Evolutionary conservation across 2,329 filamentous ascomycete species (phyloP).

Genomic region (Arthrinium phaeospermum): DNA sequence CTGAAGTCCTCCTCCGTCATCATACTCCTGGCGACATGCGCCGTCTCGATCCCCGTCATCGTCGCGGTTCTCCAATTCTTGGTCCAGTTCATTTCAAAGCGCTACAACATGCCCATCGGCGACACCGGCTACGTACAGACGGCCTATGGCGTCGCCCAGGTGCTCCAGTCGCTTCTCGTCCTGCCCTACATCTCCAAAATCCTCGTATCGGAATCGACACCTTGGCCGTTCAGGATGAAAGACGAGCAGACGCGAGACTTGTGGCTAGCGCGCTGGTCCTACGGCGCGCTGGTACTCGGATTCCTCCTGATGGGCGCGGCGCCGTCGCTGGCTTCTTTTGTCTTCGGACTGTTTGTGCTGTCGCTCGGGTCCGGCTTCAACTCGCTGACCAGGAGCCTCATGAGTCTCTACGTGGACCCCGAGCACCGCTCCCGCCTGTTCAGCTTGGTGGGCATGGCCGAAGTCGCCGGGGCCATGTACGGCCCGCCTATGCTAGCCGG

Average conservation of each 20-base stretch:
- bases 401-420: slow-evolving; percentile 38
- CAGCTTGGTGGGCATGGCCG: slow-evolving; percentile 38
- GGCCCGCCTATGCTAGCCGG: slow-evolving; percentile 37
- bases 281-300: slow-evolving; percentile 31
- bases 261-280: slow-evolving; percentile 35
- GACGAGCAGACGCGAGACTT: slow-evolving; percentile 38
- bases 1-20: slow-evolving; percentile 26
- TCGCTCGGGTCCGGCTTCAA: slow-evolving; percentile 36
- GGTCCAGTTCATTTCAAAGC: slow-evolving; percentile 40
- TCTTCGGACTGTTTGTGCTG: slow-evolving; percentile 37
- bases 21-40: slow-evolving; percentile 26
- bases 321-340: slow-evolving; percentile 33
- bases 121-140: slow-evolving; percentile 41
- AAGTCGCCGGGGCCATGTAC: slow-evolving; percentile 37
- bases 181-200: slow-evolving; percentile 34
- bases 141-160: slow-evolving; percentile 34
- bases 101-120: slow-evolving; percentile 36
- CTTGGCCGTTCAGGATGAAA: slow-evolving; percentile 26
- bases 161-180: slow-evolving; percentile 35
- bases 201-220: slow-evolving; percentile 30
- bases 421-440: slow-evolving; percentile 39
- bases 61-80: slow-evolving; percentile 27
- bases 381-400: slow-evolving; percentile 36
- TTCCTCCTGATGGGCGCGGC: slow-evolving; percentile 34
- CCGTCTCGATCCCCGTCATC: slow-evolving; percentile 23